Evolutionary conservation across 257 asterid genomes (phyloP).

Genomic region (Capsicum baccatum): DNA sequence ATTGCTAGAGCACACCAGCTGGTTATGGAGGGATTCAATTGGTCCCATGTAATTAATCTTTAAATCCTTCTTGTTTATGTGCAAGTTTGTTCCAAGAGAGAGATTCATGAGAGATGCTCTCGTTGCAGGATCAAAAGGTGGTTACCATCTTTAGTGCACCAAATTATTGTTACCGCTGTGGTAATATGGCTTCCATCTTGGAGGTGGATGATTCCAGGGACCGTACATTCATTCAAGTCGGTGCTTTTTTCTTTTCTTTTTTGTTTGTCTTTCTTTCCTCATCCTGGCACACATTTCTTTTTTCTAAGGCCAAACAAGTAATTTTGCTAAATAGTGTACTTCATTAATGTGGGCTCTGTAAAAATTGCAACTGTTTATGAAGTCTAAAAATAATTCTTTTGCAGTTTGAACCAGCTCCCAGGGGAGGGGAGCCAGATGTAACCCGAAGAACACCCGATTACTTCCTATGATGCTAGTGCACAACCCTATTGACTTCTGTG

Average conservation of each 20-base stretch:
- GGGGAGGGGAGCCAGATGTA: slow-evolving; percentile 85
- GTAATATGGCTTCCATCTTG: slow-evolving; percentile 84
- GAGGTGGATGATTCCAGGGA: slow-evolving; percentile 84
- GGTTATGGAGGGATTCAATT: slow-evolving; percentile 90
- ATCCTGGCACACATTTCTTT: background rate
- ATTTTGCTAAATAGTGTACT: background rate
- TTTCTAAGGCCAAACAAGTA: background rate
- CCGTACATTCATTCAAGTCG: slow-evolving; percentile 77
- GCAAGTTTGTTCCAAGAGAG: background rate
- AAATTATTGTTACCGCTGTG: slow-evolving; percentile 85
- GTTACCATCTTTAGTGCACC: slow-evolving; percentile 87
- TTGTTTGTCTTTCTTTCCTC: background rate
- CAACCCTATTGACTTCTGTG: background rate
- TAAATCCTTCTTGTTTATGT: background rate
- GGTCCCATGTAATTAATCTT: slow-evolving; percentile 71
- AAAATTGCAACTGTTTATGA: background rate
- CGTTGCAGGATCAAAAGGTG: slow-evolving; percentile 73
- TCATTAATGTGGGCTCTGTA: background rate
- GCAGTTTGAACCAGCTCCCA: slow-evolving; percentile 87
- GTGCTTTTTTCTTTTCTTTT: background rate
- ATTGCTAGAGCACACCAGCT: slow-evolving; percentile 94
- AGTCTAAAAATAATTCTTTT: slow-evolving; percentile 2
- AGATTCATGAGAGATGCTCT: slow-evolving; percentile 12
- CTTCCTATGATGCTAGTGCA: slow-evolving; percentile 52
- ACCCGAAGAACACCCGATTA: slow-evolving; percentile 80